Evolutionary conservation across 305 asterid genomes (phyloP).

Genomic region (Solanum hybrid): DNA sequence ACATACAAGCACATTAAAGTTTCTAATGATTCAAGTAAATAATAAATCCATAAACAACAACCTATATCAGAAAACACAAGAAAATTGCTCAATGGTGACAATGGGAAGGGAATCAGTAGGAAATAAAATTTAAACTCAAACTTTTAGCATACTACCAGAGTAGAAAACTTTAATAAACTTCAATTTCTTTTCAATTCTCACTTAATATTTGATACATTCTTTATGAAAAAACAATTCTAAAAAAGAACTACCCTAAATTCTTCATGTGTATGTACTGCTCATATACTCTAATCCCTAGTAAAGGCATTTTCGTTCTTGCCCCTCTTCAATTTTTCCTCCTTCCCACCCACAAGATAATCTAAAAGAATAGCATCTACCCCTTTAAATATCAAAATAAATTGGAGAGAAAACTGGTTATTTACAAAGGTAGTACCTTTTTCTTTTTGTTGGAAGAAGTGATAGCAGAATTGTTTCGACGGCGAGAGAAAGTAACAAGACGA

Average conservation of each 20-base stretch:
- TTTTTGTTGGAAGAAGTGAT: constrained; percentile 28
- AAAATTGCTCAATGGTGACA: neutral
- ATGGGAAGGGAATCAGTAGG: neutral
- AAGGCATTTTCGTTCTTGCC: neutral
- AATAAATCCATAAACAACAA: neutral
- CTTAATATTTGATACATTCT: neutral
- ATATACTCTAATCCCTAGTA: neutral
- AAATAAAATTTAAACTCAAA: neutral
- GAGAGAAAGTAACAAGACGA: constrained; percentile 28
- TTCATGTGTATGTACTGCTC: neutral
- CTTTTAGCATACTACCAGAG: neutral
- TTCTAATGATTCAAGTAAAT: neutral
- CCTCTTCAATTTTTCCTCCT: neutral
- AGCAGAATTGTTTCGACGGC: constrained; percentile 43
- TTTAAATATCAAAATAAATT: neutral
- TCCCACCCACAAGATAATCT: neutral
- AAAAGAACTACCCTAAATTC: neutral
- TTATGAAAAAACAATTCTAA: neutral
- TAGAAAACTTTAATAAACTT: neutral
- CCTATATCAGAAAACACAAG: neutral
- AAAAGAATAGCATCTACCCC: neutral
- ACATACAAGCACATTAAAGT: neutral
- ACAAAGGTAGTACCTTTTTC: constrained; percentile 3
- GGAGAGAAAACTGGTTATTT: neutral
- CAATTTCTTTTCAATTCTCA: neutral